Conservation (phyloP, 1,139 yeast species). For the Scheffersomyces cryptocercus region DNA sequence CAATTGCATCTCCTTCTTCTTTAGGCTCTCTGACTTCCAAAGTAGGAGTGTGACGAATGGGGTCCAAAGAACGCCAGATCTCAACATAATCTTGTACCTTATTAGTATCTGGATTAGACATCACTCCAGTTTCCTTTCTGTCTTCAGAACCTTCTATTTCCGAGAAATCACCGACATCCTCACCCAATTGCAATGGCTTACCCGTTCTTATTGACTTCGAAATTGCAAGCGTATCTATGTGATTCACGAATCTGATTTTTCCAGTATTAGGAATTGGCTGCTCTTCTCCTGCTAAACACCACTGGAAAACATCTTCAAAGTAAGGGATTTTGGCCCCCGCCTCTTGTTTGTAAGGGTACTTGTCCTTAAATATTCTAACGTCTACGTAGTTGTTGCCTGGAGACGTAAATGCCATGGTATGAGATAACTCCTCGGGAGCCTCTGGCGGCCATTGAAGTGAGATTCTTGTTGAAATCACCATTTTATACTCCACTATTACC, state of each 20-base stretch:
- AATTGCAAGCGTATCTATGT: constrained; percentile 42
- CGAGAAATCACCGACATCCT: constrained; percentile 50
- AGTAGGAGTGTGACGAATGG: constrained; percentile 30
- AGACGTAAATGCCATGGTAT: constrained; percentile 54
- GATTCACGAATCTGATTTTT: constrained; percentile 40
- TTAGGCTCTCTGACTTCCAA: constrained; percentile 28
- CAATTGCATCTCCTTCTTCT: constrained; percentile 5
- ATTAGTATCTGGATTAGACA: constrained; percentile 52
- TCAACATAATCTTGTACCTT: constrained; percentile 50
- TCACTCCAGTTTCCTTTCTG: constrained; percentile 54
- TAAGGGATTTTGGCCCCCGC: constrained; percentile 11
- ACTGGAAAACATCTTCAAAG: constrained; percentile 32
- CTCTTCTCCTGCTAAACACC: constrained; percentile 44
- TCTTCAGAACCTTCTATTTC: constrained; percentile 39
- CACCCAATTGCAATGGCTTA: constrained; percentile 22
- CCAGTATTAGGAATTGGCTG: constrained; percentile 27
- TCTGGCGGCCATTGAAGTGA: constrained; percentile 56
- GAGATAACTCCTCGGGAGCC: constrained; percentile 45
- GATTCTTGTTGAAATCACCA: constrained; percentile 45
- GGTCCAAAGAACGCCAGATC: constrained; percentile 57
- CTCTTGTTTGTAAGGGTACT: constrained; percentile 21
- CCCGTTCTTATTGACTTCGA: constrained; percentile 22
- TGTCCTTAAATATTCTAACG: constrained; percentile 27
- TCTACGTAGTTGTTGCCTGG: constrained; percentile 49
- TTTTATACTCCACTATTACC: constrained; percentile 2